These are phyloP conservation scores for Cryoendolithus antarcticus DNA, from an alignment of 2,329 filamentous ascomycete genomes.

Conservation along the genomic window DNA sequence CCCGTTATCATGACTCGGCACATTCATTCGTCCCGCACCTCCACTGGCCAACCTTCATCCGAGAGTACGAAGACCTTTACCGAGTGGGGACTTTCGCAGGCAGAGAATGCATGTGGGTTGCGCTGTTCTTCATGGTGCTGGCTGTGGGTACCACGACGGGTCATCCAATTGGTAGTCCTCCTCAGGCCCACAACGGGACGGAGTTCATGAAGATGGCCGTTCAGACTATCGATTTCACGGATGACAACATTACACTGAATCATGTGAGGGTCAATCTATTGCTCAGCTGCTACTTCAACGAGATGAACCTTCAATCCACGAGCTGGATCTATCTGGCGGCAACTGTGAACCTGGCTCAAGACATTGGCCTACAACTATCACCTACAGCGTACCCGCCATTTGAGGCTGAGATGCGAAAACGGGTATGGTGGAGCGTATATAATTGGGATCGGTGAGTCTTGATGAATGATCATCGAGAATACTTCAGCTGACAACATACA, in stretches of 20 bases:
- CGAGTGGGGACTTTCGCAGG: slow-evolving; percentile 47
- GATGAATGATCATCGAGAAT: background rate
- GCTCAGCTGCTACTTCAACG: slow-evolving; percentile 65
- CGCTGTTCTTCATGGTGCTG: slow-evolving; percentile 70
- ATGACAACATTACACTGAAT: slow-evolving; percentile 63
- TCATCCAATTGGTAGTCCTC: slow-evolving; percentile 42
- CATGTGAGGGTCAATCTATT: slow-evolving; percentile 62
- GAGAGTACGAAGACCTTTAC: slow-evolving; percentile 67
- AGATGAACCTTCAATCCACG: slow-evolving; percentile 74
- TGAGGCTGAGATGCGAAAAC: slow-evolving; percentile 73
- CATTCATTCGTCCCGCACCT: slow-evolving; percentile 76
- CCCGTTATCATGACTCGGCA: slow-evolving; percentile 61
- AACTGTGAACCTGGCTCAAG: slow-evolving; percentile 69
- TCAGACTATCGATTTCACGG: slow-evolving; percentile 66
- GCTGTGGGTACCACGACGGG: slow-evolving; percentile 69
- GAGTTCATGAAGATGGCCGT: slow-evolving; percentile 61
- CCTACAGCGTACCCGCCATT: slow-evolving; percentile 59
- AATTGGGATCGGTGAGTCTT: slow-evolving; percentile 61
- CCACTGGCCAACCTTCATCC: slow-evolving; percentile 75
- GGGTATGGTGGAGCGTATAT: slow-evolving; percentile 92
- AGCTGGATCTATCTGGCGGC: slow-evolving; percentile 78
- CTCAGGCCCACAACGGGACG: slow-evolving; percentile 42
- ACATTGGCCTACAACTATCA: slow-evolving; percentile 69
- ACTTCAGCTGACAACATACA: slow-evolving; percentile 24
- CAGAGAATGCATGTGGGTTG: slow-evolving; percentile 57